phyloP scores from a whole-genome alignment of 148 eudicot genomes.

The Bassia scoparia region DNA sequence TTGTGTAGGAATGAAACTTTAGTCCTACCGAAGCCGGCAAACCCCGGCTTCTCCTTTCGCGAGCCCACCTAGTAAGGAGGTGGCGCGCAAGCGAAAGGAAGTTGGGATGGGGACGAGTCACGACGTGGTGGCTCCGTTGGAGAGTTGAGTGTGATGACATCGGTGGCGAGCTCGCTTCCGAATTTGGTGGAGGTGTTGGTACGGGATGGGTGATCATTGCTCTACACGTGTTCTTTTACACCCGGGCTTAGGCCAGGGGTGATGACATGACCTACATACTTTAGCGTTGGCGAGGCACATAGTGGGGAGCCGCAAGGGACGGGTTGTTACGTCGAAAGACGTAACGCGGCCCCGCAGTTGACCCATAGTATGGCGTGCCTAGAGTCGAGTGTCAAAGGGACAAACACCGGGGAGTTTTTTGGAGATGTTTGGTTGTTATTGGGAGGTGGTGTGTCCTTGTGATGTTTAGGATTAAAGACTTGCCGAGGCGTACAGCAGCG shows the following conservation, averaged over 20 bases:
- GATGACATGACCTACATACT: not conserved
- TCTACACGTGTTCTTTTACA: conserved; percentile 33
- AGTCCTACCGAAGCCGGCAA: conserved; percentile 44
- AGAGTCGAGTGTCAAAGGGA: conserved; percentile 15
- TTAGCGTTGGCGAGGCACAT: conserved; percentile 21
- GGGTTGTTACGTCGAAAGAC: conserved; percentile 1
- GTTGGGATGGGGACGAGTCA: conserved; percentile 19
- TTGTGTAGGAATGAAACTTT: conserved; percentile 34
- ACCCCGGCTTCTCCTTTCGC: conserved; percentile 37
- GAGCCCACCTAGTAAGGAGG: conserved; percentile 26
- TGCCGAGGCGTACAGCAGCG: conserved; percentile 8
- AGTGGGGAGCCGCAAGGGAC: conserved; percentile 4
- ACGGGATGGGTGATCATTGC: conserved; percentile 22
- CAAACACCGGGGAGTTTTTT: conserved; percentile 19
- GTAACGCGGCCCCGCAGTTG: conserved; percentile 4
- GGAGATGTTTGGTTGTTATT: conserved; percentile 20
- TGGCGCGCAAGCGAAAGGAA: conserved; percentile 32
- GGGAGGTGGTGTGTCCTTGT: conserved; percentile 21
- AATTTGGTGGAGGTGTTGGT: too few relatives aligned
- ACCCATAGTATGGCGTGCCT: conserved; percentile 12
- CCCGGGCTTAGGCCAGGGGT: not conserved
- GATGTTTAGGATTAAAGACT: conserved; percentile 12
- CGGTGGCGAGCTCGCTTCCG: conserved; percentile 31
- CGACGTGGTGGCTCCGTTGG: conserved; percentile 39
- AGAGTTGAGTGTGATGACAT: conserved; percentile 31